Conservation (phyloP, 331 rosid genomes). For the Rhamnella rubrinervis region DNA sequence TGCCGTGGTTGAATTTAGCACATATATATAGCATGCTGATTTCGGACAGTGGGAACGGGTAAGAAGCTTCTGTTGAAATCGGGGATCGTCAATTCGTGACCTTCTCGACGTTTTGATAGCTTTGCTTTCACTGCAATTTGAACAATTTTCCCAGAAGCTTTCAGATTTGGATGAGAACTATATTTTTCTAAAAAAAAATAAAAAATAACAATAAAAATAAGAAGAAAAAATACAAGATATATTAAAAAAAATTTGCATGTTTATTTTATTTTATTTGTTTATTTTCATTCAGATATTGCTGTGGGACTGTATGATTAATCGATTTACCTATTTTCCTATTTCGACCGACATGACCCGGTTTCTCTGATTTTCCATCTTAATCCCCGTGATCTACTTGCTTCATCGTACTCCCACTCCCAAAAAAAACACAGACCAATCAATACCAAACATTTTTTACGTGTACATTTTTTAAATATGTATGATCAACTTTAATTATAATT, state of each 20-base stretch:
- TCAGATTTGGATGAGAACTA: slow-evolving; percentile 41
- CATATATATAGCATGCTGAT: background rate
- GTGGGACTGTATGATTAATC: slow-evolving; percentile 15
- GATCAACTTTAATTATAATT: no score
- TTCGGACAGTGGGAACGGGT: slow-evolving; percentile 20
- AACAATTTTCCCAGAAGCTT: slow-evolving; percentile 16
- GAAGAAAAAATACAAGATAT: background rate
- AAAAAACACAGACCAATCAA: no score
- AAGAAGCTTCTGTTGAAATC: slow-evolving; percentile 26
- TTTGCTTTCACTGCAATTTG: slow-evolving; percentile 1
- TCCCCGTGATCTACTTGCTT: no score
- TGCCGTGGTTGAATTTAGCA: background rate
- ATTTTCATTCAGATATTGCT: background rate
- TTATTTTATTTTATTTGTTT: background rate
- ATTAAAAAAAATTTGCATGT: background rate
- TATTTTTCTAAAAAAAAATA: background rate
- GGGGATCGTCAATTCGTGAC: slow-evolving; percentile 19
- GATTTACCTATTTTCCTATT: slow-evolving; percentile 24
- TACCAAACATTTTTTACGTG: no score
- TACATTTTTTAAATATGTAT: no score
- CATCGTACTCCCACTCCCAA: no score
- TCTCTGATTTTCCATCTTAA: slow-evolving; percentile 15
- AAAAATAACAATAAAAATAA: background rate
- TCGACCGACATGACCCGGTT: slow-evolving; percentile 45
- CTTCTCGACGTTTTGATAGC: background rate